Evolutionary conservation across 441 rosid species (phyloP), one percentile per base, ranked within the genome.

Genomic region (Euphorbia corollata): DNA sequence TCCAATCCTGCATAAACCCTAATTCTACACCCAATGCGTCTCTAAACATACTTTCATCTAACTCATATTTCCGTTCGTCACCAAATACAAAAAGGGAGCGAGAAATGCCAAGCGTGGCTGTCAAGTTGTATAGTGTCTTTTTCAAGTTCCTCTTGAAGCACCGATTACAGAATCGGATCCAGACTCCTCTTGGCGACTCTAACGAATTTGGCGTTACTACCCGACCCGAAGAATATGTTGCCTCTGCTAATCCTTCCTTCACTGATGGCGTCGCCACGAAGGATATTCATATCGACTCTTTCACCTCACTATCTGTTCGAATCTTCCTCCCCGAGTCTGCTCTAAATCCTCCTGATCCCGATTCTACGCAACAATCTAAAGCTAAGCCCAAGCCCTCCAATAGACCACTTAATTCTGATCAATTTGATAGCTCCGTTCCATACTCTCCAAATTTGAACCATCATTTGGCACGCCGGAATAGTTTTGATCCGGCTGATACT

Each of bases 201-300:
- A 72, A 76, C 65, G 51, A 85, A 0, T 92, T 84, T 18, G 98
- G 98, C 13, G 82, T 92, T 57, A 80, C 92, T 6, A 77, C 92
- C 79, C 84, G 98, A 63, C 84, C 98, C n/a, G 96, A 92, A 22
- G 98, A 90, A 71, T 80, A 94, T 48, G 89, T 87, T 4, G 69
- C 90, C 62, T 76, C 97, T 15, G 62, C 89, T 59, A 90, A 87
- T 59, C 97, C 98, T 36, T 81, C 87, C 15, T 90, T 92, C 79
- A 62, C 88, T 63, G 98, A 92, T 65, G 98, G 98, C 23, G 94
- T 90, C 61, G 97, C 97, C 18, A 92, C 97, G 47, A 92, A 92
- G 79, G 98, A 92, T 68, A 92, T 90, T 72, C 98, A 92, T 63
- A 88, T 90, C 77, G 98, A 92, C 75, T 84, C 98, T 16, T 78